A percentile compares a stretch with the other conserved stretches of the same genome.
These are phyloP conservation scores for Alternaria ethzedia DNA, from an alignment of 2,329 filamentous ascomycete species.

Conservation along the genomic window DNA sequence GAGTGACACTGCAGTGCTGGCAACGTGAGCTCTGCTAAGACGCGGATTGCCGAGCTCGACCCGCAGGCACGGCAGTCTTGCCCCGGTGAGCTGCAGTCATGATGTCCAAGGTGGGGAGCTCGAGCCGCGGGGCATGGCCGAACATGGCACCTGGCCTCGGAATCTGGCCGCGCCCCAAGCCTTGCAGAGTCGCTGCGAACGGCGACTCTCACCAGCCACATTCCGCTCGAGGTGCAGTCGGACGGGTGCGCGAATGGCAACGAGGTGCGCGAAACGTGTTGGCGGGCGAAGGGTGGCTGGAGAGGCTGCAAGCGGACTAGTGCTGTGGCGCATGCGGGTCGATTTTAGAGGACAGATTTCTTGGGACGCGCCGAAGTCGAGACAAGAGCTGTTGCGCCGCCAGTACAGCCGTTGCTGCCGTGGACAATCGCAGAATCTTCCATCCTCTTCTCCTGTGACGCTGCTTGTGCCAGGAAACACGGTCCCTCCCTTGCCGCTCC, in stretches of 20 bases:
- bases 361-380: conserved; percentile 11
- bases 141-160: not conserved
- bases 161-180: conserved; percentile 1
- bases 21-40: not conserved
- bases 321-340: conserved; percentile 16
- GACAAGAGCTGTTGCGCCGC: conserved; percentile 16
- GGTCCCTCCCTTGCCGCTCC: not conserved
- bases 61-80: conserved; percentile 1
- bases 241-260: not conserved
- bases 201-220: not conserved
- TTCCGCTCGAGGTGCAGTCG: not conserved
- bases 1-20: not conserved
- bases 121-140: conserved; percentile 1
- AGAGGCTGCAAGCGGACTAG: conserved; percentile 4
- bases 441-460: conserved; percentile 2
- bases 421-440: conserved; percentile 10
- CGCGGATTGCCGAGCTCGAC: not conserved
- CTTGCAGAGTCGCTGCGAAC: not conserved
- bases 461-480: conserved; percentile 3
- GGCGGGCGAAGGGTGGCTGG: conserved; percentile 9
- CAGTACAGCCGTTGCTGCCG: conserved; percentile 11
- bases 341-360: conserved; percentile 18
- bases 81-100: conserved; percentile 1
- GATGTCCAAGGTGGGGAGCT: conserved; percentile 10
- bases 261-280: conserved; percentile 7